Base-by-base conservation (phyloP, 306 rosid genomes). In the Bauhinia variegata region DNA sequence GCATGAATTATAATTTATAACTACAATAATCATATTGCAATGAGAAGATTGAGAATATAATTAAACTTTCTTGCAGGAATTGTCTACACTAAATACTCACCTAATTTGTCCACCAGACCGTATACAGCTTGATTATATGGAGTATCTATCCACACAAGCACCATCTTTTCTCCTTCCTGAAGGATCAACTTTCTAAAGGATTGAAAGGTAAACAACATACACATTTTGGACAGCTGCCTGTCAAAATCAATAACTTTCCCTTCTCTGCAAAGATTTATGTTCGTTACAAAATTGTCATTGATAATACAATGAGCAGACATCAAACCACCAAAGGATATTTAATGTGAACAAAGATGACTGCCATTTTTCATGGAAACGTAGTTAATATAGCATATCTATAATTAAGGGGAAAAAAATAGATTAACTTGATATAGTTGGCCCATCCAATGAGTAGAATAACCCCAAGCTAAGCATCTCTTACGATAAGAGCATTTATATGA, bases 81-180 rank as follows among this genome's bases (percentile, higher is more conserved):
- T 57, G 67, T 8, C 11, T 10, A 58, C 73, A 42, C 66, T 63
- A 68, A 53, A 55, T 23, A 68, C 80, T 53, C 61, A 86, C 98
- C 98, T 63, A 93, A 75, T 80, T 90, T 89, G 73, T 93, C 98
- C 53, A 93, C 96, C 42, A 93, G 80, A 54, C 97, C 97, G 68
- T 93, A 89, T 19, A 86, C 91, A 55, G 97, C 98, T 85, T 93
- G 97, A 77, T 89, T 89, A 79, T 83, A 89, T 49, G 96, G 96
- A 70, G 98, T 87, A 60, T 91, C 98, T 48, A 88, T 68, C 96
- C 96, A 86, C 47, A 88, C 95, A 69, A 93, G 97, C 68, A 93
- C 95, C 80, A 93, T 82, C 80, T 90, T 93, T 79, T 93, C 97
- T 65, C 98, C 98, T 93, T 93, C 98, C 79, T 93, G 96, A 80